A percentile compares a stretch with the other conserved stretches of the same genome.
These are phyloP conservation scores for grape (Vitis vinifera) DNA, from an alignment of 164 flowering plant species.

Conservation along the genomic window ASM3070453v1 NC_081806.1:5404501-5405000, in stretches of 20 bases:
- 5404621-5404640: no score
- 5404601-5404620: no score
- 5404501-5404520: no score
- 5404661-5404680: background rate
- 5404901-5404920: conserved; percentile 76
- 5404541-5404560: no score
- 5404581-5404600: no score
- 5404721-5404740: conserved; percentile 90
- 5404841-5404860: conserved; percentile 93
- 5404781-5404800: conserved; percentile 46
- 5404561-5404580: no score
- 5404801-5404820: conserved; percentile 57
- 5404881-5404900: conserved; percentile 59
- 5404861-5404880: conserved; percentile 77
- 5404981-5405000: conserved; percentile 29
- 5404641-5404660: background rate
- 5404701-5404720: conserved; percentile 36
- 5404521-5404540: no score
- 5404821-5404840: conserved; percentile 73
- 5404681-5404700: background rate
- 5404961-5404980: conserved; percentile 29
- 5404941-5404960: conserved; percentile 72
- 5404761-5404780: conserved; percentile 66
- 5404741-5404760: conserved; percentile 95
- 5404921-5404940: conserved; percentile 85